These are phyloP conservation scores for Candida sakaeoensis DNA, from an alignment of 805 yeast genomes.

Conservation along the genomic window DNA sequence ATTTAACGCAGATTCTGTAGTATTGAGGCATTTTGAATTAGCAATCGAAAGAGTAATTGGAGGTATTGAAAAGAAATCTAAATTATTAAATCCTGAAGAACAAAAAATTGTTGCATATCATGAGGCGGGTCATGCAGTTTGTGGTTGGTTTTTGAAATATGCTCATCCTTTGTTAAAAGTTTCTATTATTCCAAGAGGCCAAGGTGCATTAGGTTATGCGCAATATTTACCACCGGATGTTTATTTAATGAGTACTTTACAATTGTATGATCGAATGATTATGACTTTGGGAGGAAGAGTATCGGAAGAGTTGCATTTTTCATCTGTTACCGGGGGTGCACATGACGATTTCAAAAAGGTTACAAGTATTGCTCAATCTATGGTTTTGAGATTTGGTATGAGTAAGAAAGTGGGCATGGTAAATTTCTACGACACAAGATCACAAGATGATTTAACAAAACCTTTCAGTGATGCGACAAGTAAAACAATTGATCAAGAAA, in stretches of 20 bases:
- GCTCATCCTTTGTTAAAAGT: slow-evolving; percentile 96
- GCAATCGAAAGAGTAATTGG: slow-evolving; percentile 98
- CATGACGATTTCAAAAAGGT: slow-evolving; percentile 96
- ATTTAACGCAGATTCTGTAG: slow-evolving; percentile 64
- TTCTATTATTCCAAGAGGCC: slow-evolving; percentile 94
- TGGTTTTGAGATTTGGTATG: slow-evolving; percentile 95
- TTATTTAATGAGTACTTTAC: slow-evolving; percentile 70
- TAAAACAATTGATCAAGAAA: slow-evolving; percentile 74
- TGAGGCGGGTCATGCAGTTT: slow-evolving; percentile 98
- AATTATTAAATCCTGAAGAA: slow-evolving; percentile 79
- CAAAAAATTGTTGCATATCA: slow-evolving; percentile 91
- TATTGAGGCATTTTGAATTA: slow-evolving; percentile 79
- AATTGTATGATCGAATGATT: slow-evolving; percentile 84
- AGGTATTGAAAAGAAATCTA: slow-evolving; percentile 88
- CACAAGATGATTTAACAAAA: slow-evolving; percentile 67
- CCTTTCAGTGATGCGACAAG: slow-evolving; percentile 90
- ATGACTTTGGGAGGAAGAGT: slow-evolving; percentile 98
- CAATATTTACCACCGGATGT: slow-evolving; percentile 94
- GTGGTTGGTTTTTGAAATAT: slow-evolving; percentile 91
- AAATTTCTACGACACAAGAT: slow-evolving; percentile 63
- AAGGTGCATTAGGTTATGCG: slow-evolving; percentile 96
- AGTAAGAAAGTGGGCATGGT: slow-evolving; percentile 81
- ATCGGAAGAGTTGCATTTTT: slow-evolving; percentile 88
- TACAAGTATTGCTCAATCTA: slow-evolving; percentile 85
- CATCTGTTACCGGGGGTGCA: slow-evolving; percentile 93